Percentiles rank a stretch among this genome's conserved stretches.
Evolutionary conservation across 768 basidiomycete genomes (phyloP).

Genomic region (Tephrocybe rancida): DNA sequence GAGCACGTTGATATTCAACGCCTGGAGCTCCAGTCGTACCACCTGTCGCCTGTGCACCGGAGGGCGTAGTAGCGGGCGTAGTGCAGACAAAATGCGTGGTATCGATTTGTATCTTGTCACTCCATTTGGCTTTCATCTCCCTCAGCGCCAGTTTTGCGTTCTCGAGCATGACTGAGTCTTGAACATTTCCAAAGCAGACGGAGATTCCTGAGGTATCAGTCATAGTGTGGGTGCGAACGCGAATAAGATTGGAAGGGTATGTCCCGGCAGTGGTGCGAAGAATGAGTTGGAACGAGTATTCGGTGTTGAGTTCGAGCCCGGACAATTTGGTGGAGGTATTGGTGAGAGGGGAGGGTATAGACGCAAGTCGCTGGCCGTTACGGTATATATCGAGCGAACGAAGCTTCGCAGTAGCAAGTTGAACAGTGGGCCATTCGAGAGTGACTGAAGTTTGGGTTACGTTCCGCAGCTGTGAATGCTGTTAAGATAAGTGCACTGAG

Average conservation of each 20-base stretch:
- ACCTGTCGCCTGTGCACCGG: conserved; percentile 57
- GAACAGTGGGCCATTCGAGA: conserved; percentile 89
- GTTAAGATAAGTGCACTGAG: neutral
- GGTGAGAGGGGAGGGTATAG: conserved; percentile 78
- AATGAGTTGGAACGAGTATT: conserved; percentile 94
- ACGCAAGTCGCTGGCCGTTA: conserved; percentile 84
- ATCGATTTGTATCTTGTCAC: conserved; percentile 93
- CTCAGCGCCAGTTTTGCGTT: conserved; percentile 79
- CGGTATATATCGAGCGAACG: conserved; percentile 92
- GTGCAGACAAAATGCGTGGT: conserved; percentile 99
- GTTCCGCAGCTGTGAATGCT: conserved; percentile 68
- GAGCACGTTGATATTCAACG: conserved; percentile 91
- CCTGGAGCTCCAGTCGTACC: conserved; percentile 62
- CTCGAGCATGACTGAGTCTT: conserved; percentile 74
- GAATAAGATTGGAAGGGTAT: conserved; percentile 81
- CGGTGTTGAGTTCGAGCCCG: conserved; percentile 76
- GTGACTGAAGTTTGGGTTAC: conserved; percentile 97
- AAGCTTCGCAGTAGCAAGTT: conserved; percentile 84
- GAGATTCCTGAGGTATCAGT: conserved; percentile 92
- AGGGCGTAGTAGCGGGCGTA: conserved; percentile 72
- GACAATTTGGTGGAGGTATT: conserved; percentile 91
- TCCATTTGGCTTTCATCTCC: conserved; percentile 90
- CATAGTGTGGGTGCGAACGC: conserved; percentile 91
- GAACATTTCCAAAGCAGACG: conserved; percentile 92
- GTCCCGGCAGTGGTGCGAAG: conserved; percentile 92